phyloP scores from a whole-genome alignment of 1,139 yeast species.

The Eremothecium sinecaudum region DNA sequence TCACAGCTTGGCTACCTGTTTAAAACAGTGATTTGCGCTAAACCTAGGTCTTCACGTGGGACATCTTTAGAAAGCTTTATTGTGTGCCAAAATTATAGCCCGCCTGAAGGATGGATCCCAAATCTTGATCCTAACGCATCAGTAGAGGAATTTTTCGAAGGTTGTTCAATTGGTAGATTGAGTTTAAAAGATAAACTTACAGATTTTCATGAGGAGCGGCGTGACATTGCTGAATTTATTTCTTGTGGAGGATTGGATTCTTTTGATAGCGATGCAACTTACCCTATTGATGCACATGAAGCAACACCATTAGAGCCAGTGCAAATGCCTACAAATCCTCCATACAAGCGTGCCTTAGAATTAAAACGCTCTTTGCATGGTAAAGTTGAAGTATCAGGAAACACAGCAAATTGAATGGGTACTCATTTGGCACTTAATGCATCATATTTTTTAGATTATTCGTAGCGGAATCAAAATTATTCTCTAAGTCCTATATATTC shows the following conservation, averaged over 20 bases:
- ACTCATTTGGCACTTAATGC: no score
- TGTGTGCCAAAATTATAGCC: slow-evolving; percentile 80
- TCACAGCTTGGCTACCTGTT: slow-evolving; percentile 79
- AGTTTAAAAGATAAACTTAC: slow-evolving; percentile 34
- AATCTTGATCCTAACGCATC: slow-evolving; percentile 46
- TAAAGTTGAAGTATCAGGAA: no score
- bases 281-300: slow-evolving; percentile 44
- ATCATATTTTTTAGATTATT: no score
- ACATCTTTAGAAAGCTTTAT: slow-evolving; percentile 89
- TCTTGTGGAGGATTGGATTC: slow-evolving; percentile 89
- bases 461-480: no score
- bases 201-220: slow-evolving; percentile 45
- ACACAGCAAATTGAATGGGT: no score
- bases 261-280: slow-evolving; percentile 92
- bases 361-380: slow-evolving; percentile 75
- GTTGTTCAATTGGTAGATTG: slow-evolving; percentile 49
- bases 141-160: slow-evolving; percentile 75
- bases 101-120: slow-evolving; percentile 78
- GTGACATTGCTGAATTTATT: slow-evolving; percentile 73
- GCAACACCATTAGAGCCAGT: slow-evolving; percentile 60
- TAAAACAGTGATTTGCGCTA: slow-evolving; percentile 84
- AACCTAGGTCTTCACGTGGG: slow-evolving; percentile 90
- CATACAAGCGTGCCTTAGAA: slow-evolving; percentile 84
- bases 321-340: slow-evolving; percentile 93
- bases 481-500: no score